Conservation (phyloP, 345 rosid species). For the Sisymbrium altissimum region DNA sequence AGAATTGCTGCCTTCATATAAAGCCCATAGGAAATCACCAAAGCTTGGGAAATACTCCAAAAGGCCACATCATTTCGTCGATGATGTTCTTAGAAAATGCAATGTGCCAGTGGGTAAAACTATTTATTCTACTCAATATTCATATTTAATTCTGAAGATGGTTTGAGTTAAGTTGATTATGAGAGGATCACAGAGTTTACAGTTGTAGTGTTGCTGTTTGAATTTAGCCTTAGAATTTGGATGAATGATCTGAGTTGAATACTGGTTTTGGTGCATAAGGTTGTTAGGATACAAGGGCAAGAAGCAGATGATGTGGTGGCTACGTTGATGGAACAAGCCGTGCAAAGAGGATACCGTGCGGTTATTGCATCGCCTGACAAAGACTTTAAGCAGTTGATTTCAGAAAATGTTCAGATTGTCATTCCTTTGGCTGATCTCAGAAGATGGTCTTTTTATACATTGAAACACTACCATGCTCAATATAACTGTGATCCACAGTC, state of each 20-base stretch:
- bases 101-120: constrained; percentile 73
- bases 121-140: background rate
- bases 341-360: constrained; percentile 54
- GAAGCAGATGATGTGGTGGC: constrained; percentile 97
- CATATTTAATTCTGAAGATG: background rate
- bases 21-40: constrained; percentile 63
- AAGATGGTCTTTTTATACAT: constrained; percentile 90
- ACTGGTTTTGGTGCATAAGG: constrained; percentile 40
- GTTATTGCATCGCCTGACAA: constrained; percentile 96
- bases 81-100: constrained; percentile 68
- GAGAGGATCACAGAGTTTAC: no score
- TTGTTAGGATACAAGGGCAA: constrained; percentile 66
- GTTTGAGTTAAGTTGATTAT: background rate
- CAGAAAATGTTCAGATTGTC: constrained; percentile 87
- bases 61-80: constrained; percentile 44
- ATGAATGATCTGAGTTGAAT: constrained; percentile 5
- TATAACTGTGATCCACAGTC: constrained; percentile 75
- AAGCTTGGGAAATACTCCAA: constrained; percentile 37
- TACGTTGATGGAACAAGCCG: constrained; percentile 66
- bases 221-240: background rate
- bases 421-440: constrained; percentile 68
- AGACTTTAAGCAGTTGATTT: constrained; percentile 93
- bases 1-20: constrained; percentile 74
- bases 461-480: constrained; percentile 74
- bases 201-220: background rate